A percentile compares a stretch with the other conserved stretches of the same genome.
phyloP scores from a whole-genome alignment of 2,329 filamentous ascomycete species.

The Lasiodiplodia hormozganensis region DNA sequence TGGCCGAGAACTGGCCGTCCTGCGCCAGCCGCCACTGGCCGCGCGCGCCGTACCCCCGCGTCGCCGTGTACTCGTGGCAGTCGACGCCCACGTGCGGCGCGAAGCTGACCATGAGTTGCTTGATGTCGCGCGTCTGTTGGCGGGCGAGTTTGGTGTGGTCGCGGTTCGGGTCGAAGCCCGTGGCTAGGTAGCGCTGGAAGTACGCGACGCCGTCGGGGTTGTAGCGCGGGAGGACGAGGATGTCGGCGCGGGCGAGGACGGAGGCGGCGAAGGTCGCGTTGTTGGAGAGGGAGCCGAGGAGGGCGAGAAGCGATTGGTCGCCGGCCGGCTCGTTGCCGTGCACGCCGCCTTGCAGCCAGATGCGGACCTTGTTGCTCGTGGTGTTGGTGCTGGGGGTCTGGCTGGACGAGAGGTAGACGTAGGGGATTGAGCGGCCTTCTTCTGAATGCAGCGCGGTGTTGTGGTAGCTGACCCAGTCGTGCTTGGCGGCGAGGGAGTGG shows the following conservation, averaged over 20 bases:
- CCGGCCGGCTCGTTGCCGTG: constrained; percentile 49
- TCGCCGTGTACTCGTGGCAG: constrained; percentile 46
- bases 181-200: constrained; percentile 45
- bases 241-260: constrained; percentile 44
- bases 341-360: constrained; percentile 47
- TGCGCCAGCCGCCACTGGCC: constrained; percentile 42
- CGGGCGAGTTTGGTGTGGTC: constrained; percentile 47
- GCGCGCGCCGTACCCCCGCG: constrained; percentile 36
- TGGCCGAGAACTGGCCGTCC: constrained; percentile 45
- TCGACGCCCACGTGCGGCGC: constrained; percentile 45
- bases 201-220: constrained; percentile 47
- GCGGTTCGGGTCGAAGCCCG: constrained; percentile 47
- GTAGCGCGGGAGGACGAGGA: constrained; percentile 45
- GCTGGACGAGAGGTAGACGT: constrained; percentile 38
- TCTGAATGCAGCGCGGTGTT: constrained; percentile 41
- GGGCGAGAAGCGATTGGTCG: constrained; percentile 44
- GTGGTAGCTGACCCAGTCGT: constrained; percentile 42
- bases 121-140: constrained; percentile 46
- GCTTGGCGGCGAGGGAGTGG: constrained; percentile 39
- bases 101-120: constrained; percentile 40
- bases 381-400: constrained; percentile 24
- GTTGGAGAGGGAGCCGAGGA: constrained; percentile 45
- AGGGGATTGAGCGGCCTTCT: constrained; percentile 43
- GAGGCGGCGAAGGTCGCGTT: constrained; percentile 41
- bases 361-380: constrained; percentile 39